Evolutionary conservation across 768 basidiomycete genomes (phyloP).

Genomic region (Naganishia vaughanmartiniae): DNA sequence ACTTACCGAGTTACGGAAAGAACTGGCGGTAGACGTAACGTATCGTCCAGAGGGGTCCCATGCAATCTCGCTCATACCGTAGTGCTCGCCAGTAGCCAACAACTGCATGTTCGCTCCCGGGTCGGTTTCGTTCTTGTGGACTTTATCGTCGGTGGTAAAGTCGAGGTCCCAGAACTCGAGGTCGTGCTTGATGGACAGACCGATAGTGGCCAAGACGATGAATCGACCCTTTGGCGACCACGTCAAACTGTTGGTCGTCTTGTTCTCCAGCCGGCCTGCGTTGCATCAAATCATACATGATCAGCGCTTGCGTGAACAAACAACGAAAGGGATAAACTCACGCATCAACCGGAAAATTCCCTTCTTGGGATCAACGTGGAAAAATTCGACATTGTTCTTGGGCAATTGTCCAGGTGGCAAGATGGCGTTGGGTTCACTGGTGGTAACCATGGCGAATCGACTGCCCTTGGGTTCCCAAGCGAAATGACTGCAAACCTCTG

Average conservation of each 20-base stretch:
- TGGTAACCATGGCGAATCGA: slow-evolving; percentile 92
- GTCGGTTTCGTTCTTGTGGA: slow-evolving; percentile 57
- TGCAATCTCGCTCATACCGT: slow-evolving; percentile 93
- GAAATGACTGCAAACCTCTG: slow-evolving; percentile 91
- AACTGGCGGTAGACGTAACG: slow-evolving; percentile 86
- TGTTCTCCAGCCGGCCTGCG: slow-evolving; percentile 69
- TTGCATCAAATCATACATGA: background rate
- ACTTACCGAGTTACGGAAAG: slow-evolving; percentile 88
- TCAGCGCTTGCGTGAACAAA: background rate
- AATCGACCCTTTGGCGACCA: slow-evolving; percentile 97
- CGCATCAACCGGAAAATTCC: slow-evolving; percentile 90
- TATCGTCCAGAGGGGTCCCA: slow-evolving; percentile 98
- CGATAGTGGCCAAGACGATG: slow-evolving; percentile 91
- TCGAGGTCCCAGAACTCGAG: slow-evolving; percentile 99
- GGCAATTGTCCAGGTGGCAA: slow-evolving; percentile 86
- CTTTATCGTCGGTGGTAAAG: slow-evolving; percentile 63
- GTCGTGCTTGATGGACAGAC: slow-evolving; percentile 91
- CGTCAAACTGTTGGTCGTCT: slow-evolving; percentile 87
- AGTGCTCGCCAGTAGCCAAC: slow-evolving; percentile 84
- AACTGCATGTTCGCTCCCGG: slow-evolving; percentile 84
- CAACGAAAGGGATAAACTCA: slow-evolving; percentile 50
- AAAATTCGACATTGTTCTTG: slow-evolving; percentile 95
- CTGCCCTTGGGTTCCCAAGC: slow-evolving; percentile 99
- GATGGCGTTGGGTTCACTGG: slow-evolving; percentile 89
- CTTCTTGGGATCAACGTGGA: slow-evolving; percentile 83